Percentiles rank a stretch among this genome's conserved stretches.
These are phyloP conservation scores for Xylaria acuta DNA, from an alignment of 495 filamentous ascomycete genomes.

Conservation along the genomic window DNA sequence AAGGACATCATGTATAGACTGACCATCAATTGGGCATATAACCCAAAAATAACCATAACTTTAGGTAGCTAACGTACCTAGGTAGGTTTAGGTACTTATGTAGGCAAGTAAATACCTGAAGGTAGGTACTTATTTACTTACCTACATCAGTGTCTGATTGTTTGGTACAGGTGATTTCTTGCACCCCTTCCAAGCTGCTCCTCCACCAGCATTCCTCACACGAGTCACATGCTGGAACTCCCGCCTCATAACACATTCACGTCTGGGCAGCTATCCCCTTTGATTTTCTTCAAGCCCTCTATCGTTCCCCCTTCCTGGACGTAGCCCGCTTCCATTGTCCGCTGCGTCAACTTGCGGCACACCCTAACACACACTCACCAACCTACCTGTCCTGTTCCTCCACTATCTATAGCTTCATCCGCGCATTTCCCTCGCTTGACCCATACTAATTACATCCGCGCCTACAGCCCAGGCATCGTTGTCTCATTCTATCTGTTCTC, in stretches of 20 bases:
- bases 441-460: conserved; percentile 11
- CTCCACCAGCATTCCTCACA: conserved; percentile 23
- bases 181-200: background rate
- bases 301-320: background rate
- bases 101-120: background rate
- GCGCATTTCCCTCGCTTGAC: conserved; percentile 14
- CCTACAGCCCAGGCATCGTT: background rate
- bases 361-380: conserved; percentile 3
- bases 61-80: background rate
- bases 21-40: background rate
- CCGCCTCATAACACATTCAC: background rate
- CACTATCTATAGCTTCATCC: conserved; percentile 12
- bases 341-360: conserved; percentile 8
- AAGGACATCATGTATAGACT: background rate
- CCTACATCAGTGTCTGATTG: background rate
- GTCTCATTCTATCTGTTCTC: background rate
- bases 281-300: conserved; percentile 2
- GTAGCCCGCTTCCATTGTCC: background rate
- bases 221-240: background rate
- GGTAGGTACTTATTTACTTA: background rate
- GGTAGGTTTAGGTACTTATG: background rate
- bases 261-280: background rate
- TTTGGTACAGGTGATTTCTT: background rate
- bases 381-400: background rate
- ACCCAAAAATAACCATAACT: background rate